A percentile compares a stretch with the other conserved stretches of the same genome.
phyloP scores from a whole-genome alignment of 2,329 filamentous ascomycete genomes.

The Cucurbitaria berberidis region DNA sequence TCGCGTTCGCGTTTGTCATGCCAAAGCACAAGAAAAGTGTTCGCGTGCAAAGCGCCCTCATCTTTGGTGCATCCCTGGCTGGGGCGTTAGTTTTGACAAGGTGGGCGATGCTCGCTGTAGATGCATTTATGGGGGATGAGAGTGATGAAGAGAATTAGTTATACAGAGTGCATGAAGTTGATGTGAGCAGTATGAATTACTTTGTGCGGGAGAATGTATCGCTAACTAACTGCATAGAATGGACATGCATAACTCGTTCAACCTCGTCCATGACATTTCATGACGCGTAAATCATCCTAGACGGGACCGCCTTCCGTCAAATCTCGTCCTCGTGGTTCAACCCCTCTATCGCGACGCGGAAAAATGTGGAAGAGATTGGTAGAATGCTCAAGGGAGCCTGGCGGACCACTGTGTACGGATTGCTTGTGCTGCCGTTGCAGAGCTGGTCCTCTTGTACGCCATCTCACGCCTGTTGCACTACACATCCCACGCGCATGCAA shows the following conservation, averaged over 20 bases:
- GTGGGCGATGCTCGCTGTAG: not conserved
- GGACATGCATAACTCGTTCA: not conserved
- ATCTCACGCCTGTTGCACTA: not conserved
- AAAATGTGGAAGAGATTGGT: no score
- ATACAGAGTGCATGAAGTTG: not conserved
- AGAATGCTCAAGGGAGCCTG: no score
- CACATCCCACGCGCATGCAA: not conserved
- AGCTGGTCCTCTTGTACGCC: not conserved
- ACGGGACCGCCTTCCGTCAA: no score
- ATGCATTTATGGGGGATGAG: not conserved
- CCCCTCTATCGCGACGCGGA: no score
- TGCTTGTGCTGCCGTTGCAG: not conserved
- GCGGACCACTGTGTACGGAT: no score
- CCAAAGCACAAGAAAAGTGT: not conserved
- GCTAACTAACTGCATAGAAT: not conserved
- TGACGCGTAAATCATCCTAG: no score
- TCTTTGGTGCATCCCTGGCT: not conserved
- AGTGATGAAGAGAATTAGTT: not conserved
- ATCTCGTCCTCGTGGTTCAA: no score
- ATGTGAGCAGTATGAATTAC: not conserved
- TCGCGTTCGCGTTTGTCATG: constrained; percentile 1
- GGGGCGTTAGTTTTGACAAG: not conserved
- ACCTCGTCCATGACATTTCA: not conserved
- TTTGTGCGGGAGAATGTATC: not conserved
- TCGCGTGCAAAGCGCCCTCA: not conserved